phyloP scores from a whole-genome alignment of 257 asterid genomes.

The Perilla frutescens region DNA sequence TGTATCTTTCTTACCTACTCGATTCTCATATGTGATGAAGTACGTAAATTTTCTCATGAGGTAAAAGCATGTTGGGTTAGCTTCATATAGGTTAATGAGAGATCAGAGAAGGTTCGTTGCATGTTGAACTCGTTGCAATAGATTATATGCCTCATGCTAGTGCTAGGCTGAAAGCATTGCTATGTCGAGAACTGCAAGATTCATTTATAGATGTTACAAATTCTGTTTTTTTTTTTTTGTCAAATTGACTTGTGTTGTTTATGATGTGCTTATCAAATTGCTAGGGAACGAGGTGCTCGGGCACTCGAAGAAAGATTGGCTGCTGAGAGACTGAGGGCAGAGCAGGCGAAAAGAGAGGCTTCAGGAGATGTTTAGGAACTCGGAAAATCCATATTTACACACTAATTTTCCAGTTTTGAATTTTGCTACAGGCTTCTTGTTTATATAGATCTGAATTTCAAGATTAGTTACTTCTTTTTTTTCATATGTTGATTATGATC shows the following conservation, averaged over 20 bases:
- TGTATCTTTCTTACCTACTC: background rate
- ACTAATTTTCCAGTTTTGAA: slow-evolving; percentile 21
- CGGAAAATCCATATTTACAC: background rate
- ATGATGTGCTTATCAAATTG: slow-evolving; percentile 20
- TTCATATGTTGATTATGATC: slow-evolving; percentile 18
- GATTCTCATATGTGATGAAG: background rate
- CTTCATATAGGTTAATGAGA: background rate
- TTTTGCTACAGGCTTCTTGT: slow-evolving; percentile 25
- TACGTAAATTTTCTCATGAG: no score
- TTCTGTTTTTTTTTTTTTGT: slow-evolving; percentile 17
- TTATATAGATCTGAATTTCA: slow-evolving; percentile 19
- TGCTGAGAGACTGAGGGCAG: slow-evolving; percentile 66
- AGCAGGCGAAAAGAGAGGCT: slow-evolving; percentile 52
- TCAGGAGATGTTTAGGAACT: slow-evolving; percentile 58
- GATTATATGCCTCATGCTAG: background rate
- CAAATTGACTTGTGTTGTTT: slow-evolving; percentile 10
- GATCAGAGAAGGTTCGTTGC: background rate
- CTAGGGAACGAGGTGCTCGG: slow-evolving; percentile 89
- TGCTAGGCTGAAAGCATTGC: background rate
- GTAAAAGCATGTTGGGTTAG: background rate
- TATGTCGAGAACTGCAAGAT: background rate
- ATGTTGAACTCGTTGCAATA: background rate
- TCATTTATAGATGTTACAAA: background rate
- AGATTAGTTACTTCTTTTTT: slow-evolving; percentile 14
- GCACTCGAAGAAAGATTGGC: slow-evolving; percentile 92